Evolutionary conservation across 1,284 basidiomycete genomes (phyloP), one percentile per base, ranked within the genome.

Genomic region (Polyporus tsugae): DNA sequence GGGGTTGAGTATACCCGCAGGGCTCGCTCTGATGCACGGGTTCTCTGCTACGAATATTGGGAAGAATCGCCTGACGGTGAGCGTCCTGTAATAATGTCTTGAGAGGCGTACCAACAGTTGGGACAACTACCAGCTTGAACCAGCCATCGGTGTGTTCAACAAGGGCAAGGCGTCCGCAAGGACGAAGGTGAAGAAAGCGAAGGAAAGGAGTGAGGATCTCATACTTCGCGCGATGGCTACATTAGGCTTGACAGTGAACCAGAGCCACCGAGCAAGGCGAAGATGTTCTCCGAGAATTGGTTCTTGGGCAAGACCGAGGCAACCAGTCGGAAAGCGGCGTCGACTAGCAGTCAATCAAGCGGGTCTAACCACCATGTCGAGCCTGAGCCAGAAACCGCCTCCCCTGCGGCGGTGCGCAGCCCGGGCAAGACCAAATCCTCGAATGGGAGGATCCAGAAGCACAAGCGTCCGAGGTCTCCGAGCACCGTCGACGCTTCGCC

Each of bases 21-120:
- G 86, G 2, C 81, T 93, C 60, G 90, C 92, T 0, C 82, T 94
- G 19, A 87, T 94, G 87, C 89, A 93, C 67, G 91, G 91, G 0
- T 92, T 94, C 75, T 82, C 85, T 9, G 88, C 92, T 0, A 86
- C 85, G 3, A 94, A 92, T 70, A 84, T 94, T 15, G 89, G 89
- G 1, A 88, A 86, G 72, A 84, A 86, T 67, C 86, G 92, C 62
- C 78, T 94, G n/a, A 94, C 92, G 68, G 92, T 93, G 70, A 60
- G 83, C 58, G 6, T 60, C 19, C 25, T 19, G 19, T 49, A 60
- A 36, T 33, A 60, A 49, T 44, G 61, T 53, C 35, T 41, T 38
- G 64, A 13, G 61, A 67, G 62, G 38, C 6, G 15, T 63, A 68
- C 36, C 17, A 53, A 9, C 74, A 91, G 86, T 76, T 84, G 60